Percentiles rank a stretch among this genome's conserved stretches.
Evolutionary conservation across 805 yeast genomes (phyloP).

Genomic region (Suhomyces tanzawaensis): DNA sequence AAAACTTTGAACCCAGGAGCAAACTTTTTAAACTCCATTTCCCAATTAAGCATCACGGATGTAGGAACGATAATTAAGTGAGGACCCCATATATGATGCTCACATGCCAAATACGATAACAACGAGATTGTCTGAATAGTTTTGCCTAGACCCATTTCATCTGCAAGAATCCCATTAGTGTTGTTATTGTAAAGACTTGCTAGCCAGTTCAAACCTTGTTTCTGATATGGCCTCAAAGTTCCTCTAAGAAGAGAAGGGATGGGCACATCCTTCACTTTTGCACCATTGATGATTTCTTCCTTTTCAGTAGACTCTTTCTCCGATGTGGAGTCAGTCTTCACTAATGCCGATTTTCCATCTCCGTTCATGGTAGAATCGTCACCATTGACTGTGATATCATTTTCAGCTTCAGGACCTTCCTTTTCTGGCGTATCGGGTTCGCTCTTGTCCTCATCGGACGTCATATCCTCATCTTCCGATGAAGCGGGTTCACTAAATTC

Average conservation of each 20-base stretch:
- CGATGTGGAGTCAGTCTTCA: no score
- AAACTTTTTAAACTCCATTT: slow-evolving; percentile 96
- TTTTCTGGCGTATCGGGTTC: slow-evolving; percentile 3
- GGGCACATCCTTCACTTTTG: slow-evolving; percentile 62
- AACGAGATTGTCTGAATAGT: slow-evolving; percentile 94
- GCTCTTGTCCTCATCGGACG: not conserved
- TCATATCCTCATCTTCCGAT: not conserved
- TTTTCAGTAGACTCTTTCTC: slow-evolving; percentile 16
- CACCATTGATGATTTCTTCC: slow-evolving; percentile 39
- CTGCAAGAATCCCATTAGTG: slow-evolving; percentile 96
- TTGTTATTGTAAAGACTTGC: slow-evolving; percentile 89
- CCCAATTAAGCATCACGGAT: slow-evolving; percentile 97
- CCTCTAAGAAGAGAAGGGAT: slow-evolving; percentile 78
- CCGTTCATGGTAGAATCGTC: not conserved
- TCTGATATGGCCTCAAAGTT: slow-evolving; percentile 83
- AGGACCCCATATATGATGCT: slow-evolving; percentile 95
- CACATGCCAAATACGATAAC: slow-evolving; percentile 85
- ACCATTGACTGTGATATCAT: not conserved
- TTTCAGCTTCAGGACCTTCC: slow-evolving; percentile 1
- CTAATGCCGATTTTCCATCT: no score
- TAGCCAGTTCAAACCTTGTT: slow-evolving; percentile 95
- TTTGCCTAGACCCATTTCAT: slow-evolving; percentile 98
- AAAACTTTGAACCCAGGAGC: slow-evolving; percentile 97
- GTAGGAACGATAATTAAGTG: slow-evolving; percentile 97
- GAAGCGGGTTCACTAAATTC: not conserved